Percentiles rank a stretch among this genome's conserved stretches.
phyloP scores from a whole-genome alignment of 331 rosid species.

The Dryas integrifolia region DNA sequence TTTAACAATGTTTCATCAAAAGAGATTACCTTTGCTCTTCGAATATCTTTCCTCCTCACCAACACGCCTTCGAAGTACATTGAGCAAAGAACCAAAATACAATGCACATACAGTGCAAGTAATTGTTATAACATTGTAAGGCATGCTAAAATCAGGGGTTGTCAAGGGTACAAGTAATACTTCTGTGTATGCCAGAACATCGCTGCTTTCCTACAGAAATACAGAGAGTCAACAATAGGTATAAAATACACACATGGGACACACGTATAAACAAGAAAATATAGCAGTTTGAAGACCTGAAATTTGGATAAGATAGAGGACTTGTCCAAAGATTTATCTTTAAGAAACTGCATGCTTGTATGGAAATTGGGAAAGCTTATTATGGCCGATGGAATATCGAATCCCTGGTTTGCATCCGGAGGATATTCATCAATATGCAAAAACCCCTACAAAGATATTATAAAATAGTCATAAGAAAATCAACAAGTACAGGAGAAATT shows the following conservation, averaged over 20 bases:
- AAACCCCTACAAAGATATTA: conserved; percentile 61
- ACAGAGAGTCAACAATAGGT: conserved; percentile 20
- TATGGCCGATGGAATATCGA: conserved; percentile 91
- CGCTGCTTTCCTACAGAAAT: conserved; percentile 57
- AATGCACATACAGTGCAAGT: conserved; percentile 88
- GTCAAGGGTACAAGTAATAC: conserved; percentile 88
- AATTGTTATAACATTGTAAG: conserved; percentile 92
- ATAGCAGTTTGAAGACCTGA: conserved; percentile 47
- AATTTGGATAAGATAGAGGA: conserved; percentile 67
- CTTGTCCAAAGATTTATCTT: conserved; percentile 41
- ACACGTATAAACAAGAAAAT: not conserved
- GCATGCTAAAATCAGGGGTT: conserved; percentile 99
- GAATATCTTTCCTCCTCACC: conserved; percentile 74
- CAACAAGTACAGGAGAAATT: conserved; percentile 14
- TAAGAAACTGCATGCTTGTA: conserved; percentile 48
- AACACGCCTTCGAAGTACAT: conserved; percentile 80
- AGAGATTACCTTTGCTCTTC: conserved; percentile 58
- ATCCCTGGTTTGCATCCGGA: conserved; percentile 97
- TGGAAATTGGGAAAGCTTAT: conserved; percentile 74
- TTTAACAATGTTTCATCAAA: conserved; percentile 2
- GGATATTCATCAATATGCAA: conserved; percentile 97
- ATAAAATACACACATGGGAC: not conserved
- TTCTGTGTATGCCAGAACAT: conserved; percentile 77
- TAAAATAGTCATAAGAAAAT: conserved; percentile 17
- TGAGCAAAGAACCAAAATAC: conserved; percentile 87